Percentiles rank a stretch among this genome's conserved stretches.
Evolutionary conservation across 148 eudicot species (phyloP).

Genomic region (Cornus suecica): DNA sequence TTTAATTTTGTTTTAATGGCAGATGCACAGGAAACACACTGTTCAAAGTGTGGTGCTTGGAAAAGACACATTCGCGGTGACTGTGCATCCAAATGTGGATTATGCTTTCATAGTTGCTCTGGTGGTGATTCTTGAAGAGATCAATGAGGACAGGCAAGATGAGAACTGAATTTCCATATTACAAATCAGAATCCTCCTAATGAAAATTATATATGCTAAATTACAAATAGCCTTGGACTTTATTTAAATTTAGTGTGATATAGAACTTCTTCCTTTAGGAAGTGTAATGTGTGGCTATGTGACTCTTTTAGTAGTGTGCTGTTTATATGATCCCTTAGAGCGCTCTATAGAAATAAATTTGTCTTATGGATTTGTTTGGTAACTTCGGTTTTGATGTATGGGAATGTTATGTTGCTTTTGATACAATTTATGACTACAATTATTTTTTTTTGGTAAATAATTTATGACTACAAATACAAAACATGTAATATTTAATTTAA

Average conservation of each 20-base stretch:
- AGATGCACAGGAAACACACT: constrained; percentile 23
- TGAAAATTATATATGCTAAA: neutral
- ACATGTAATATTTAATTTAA: too few relatives aligned
- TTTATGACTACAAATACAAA: too few relatives aligned
- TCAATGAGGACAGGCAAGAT: constrained; percentile 29
- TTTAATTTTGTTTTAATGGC: neutral
- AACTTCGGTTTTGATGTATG: too few relatives aligned
- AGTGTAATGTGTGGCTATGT: neutral
- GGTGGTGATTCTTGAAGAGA: constrained; percentile 31
- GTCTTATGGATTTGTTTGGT: too few relatives aligned
- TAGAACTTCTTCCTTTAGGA: too few relatives aligned
- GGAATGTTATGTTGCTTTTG: too few relatives aligned
- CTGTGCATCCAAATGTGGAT: constrained; percentile 31
- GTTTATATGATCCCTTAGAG: neutral
- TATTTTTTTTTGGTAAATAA: too few relatives aligned
- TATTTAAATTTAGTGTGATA: too few relatives aligned
- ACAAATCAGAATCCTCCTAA: neutral
- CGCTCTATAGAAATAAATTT: too few relatives aligned
- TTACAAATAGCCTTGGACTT: too few relatives aligned
- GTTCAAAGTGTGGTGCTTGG: constrained; percentile 16
- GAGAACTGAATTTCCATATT: constrained; percentile 7
- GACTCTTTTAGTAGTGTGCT: neutral
- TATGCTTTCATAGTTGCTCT: constrained; percentile 28
- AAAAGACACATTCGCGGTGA: constrained; percentile 23
- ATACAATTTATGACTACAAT: too few relatives aligned